Base-by-base conservation (phyloP, 2,329 filamentous ascomycete genomes). In the Plenodomus biglobosus region DNA sequence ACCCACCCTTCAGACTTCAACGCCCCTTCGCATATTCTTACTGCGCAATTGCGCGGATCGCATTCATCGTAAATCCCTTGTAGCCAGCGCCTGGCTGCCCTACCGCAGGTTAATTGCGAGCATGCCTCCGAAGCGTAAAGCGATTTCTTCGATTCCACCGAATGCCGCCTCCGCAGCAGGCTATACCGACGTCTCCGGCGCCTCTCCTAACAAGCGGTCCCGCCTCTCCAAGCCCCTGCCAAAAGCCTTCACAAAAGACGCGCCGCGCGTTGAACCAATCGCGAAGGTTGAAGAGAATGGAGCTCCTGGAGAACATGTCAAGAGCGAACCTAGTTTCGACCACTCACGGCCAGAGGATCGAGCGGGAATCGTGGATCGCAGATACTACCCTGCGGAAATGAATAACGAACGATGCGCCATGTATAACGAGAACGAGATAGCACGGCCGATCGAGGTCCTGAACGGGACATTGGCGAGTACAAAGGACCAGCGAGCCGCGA, bases 321-420 rank as follows among this genome's bases (percentile, higher is more conserved):
- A 52, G 2, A 39, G 46, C 7, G 38, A 52, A n/a, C 36, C 38
- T 3, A 15, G 43, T 0, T 71, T 71, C 55, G 71, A 73, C 50
- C 67, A 73, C 45, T 64, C 67, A 24, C 64, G 74, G 45, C 46
- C 65, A 24, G 71, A 72, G 60, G 69, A 71, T 55, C 47, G 59
- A 47, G 59, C 66, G 38, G 70, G 71, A 15, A 73, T 76, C 27
- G 71, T 78, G 7, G 72, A 78, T 36, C 64, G 75, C 21, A 83
- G 88, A 40, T 96, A 85, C 73, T 96, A 96, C 60, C 90, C 90
- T 0, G 81, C 83, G 1, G 90, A 95, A 67, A 95, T 96, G 85
- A 88, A 80, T 73, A 94, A 90, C 61, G 82, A 81, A 41, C 85
- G 91, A 34, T 91, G 88, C 43, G 76, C 78, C 4, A 85, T 86